Conservation (phyloP, 2,329 filamentous ascomycete genomes). For the Aspergillus sp. region DNA sequence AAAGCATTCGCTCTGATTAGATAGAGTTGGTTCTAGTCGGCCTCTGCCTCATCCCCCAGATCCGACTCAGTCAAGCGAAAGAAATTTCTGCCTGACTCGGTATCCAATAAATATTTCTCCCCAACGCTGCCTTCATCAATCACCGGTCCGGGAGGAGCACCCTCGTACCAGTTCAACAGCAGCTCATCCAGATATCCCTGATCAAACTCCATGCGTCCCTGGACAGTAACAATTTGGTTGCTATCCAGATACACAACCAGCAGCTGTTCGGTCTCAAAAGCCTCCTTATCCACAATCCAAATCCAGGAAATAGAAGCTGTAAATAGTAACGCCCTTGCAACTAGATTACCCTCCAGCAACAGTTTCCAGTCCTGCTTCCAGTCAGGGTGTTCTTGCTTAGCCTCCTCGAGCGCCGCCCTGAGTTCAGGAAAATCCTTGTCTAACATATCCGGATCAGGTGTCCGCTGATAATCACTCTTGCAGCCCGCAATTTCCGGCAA, state of each 20-base stretch:
- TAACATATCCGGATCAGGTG: too few relatives aligned
- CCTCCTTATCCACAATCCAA: background rate
- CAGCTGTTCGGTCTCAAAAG: background rate
- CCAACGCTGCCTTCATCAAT: conserved; percentile 6
- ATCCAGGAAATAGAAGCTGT: background rate
- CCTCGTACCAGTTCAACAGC: background rate
- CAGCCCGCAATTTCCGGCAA: conserved; percentile 1
- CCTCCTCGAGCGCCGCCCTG: background rate
- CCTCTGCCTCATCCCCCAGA: too few relatives aligned
- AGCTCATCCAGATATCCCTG: conserved; percentile 1
- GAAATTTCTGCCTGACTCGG: background rate
- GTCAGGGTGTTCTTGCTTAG: background rate
- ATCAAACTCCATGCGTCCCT: background rate
- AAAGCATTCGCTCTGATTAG: too few relatives aligned
- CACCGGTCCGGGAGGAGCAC: background rate
- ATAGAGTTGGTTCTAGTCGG: too few relatives aligned
- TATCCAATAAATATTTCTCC: conserved; percentile 4
- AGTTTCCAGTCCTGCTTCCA: background rate
- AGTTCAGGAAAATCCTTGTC: background rate
- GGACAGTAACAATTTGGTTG: background rate
- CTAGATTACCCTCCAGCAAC: background rate
- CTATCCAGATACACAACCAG: background rate
- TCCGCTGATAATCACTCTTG: background rate
- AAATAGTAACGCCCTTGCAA: background rate
- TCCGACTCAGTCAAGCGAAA: background rate